Evolutionary conservation across 768 basidiomycete genomes (phyloP).

Genomic region (Mycena venus): DNA sequence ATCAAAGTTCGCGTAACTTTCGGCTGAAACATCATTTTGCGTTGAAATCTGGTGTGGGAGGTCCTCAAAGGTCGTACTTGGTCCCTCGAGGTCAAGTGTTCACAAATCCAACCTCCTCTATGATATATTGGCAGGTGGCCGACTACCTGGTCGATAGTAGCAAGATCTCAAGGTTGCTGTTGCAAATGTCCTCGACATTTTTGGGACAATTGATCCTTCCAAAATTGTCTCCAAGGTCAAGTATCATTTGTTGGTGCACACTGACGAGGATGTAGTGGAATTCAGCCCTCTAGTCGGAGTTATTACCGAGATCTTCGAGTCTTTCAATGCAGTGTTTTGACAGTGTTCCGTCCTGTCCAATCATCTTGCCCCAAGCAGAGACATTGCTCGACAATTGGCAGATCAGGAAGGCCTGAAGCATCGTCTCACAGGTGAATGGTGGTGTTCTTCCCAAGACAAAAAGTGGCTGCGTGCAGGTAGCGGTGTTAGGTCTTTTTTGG

Average conservation of each 20-base stretch:
- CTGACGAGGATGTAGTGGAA: neutral
- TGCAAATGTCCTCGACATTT: conserved; percentile 36
- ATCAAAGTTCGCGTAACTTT: too few relatives aligned
- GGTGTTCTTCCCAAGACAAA: neutral
- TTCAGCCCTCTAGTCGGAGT: neutral
- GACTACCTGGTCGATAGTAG: too few relatives aligned
- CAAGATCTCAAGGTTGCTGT: conserved; percentile 20
- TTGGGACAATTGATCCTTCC: conserved; percentile 19
- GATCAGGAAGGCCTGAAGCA: neutral
- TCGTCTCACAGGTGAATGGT: neutral
- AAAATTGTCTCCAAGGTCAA: conserved; percentile 36
- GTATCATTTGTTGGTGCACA: conserved; percentile 20
- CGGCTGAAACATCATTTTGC: too few relatives aligned
- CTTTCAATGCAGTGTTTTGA: neutral
- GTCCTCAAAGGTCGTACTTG: too few relatives aligned
- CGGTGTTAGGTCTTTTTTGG: neutral
- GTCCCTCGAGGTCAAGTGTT: too few relatives aligned
- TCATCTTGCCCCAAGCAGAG: neutral
- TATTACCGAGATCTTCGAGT: neutral
- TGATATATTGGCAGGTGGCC: too few relatives aligned
- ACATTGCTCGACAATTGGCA: neutral
- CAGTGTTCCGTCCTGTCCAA: neutral
- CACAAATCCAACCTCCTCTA: too few relatives aligned
- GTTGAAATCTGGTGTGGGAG: too few relatives aligned
- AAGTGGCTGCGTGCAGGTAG: neutral